These are phyloP conservation scores for Xylaria telfairii DNA, from an alignment of 495 filamentous ascomycete genomes.

Conservation along the genomic window DNA sequence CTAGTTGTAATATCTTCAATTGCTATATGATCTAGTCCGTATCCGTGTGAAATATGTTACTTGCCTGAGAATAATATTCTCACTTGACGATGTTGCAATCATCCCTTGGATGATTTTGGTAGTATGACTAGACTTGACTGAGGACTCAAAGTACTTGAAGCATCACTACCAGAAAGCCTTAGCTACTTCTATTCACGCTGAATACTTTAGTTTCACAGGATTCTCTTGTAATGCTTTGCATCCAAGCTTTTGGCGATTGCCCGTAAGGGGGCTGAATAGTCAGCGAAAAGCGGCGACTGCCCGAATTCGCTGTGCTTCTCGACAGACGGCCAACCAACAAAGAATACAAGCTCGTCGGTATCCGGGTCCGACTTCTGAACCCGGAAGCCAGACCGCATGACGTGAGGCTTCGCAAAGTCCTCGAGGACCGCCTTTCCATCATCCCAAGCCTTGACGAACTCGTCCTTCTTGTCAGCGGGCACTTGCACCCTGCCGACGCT, in stretches of 20 bases:
- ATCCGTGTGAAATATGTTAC: not conserved
- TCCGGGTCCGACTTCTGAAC: conserved; percentile 50
- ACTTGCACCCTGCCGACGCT: conserved; percentile 54
- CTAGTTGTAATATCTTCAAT: not conserved
- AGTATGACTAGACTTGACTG: not conserved
- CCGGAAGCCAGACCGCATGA: conserved; percentile 54
- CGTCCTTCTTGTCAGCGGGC: conserved; percentile 43
- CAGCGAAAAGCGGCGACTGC: conserved; percentile 43
- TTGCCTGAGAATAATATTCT: not conserved
- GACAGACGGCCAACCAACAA: conserved; percentile 56
- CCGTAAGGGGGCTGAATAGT: conserved; percentile 43
- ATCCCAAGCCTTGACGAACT: conserved; percentile 48
- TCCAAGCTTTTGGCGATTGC: conserved; percentile 45
- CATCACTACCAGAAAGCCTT: not conserved
- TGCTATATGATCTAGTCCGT: not conserved
- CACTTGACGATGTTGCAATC: not conserved
- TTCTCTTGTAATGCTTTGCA: conserved; percentile 51
- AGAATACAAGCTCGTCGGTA: conserved; percentile 58
- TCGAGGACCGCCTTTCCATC: conserved; percentile 49
- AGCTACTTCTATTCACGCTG: conserved; percentile 1
- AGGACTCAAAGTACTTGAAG: not conserved
- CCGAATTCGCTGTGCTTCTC: conserved; percentile 54
- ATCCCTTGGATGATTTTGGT: not conserved
- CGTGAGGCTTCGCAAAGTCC: conserved; percentile 46
- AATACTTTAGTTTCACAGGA: conserved; percentile 31